Conservation (phyloP, 2,329 filamentous ascomycete species). For the Aspergillus texensis region DNA sequence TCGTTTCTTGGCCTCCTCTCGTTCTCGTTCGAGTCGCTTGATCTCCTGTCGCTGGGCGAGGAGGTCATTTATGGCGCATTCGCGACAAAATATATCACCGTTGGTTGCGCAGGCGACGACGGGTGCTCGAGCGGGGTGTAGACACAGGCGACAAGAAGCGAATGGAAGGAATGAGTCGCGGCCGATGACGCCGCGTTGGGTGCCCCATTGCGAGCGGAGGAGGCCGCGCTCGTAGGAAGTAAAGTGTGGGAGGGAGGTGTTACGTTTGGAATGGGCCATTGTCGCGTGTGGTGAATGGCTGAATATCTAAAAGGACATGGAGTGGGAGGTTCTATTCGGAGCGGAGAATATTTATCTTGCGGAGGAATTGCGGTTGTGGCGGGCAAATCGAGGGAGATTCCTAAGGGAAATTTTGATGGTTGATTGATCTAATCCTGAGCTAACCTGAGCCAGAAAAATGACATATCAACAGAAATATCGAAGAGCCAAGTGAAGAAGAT, state of each 20-base stretch:
- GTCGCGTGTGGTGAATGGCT: slow-evolving; percentile 4
- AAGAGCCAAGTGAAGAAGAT: background rate
- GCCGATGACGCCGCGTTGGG: slow-evolving; percentile 77
- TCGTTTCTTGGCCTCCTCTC: slow-evolving; percentile 64
- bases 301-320: background rate
- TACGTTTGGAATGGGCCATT: slow-evolving; percentile 68
- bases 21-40: slow-evolving; percentile 72
- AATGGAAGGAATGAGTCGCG: slow-evolving; percentile 93
- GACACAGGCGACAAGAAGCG: slow-evolving; percentile 83
- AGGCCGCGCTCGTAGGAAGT: slow-evolving; percentile 86
- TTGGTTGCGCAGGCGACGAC: slow-evolving; percentile 77
- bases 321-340: background rate
- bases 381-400: background rate
- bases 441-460: background rate
- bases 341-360: background rate
- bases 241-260: slow-evolving; percentile 90
- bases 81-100: slow-evolving; percentile 92
- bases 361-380: background rate
- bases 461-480: background rate
- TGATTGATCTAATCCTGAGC: background rate
- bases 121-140: slow-evolving; percentile 77
- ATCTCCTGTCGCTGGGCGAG: slow-evolving; percentile 89
- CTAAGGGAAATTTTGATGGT: background rate
- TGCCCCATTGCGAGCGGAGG: slow-evolving; percentile 79
- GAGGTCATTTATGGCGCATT: slow-evolving; percentile 91